Conservation (phyloP, 768 basidiomycete genomes). For the Mrakia hoshinonis region DNA sequence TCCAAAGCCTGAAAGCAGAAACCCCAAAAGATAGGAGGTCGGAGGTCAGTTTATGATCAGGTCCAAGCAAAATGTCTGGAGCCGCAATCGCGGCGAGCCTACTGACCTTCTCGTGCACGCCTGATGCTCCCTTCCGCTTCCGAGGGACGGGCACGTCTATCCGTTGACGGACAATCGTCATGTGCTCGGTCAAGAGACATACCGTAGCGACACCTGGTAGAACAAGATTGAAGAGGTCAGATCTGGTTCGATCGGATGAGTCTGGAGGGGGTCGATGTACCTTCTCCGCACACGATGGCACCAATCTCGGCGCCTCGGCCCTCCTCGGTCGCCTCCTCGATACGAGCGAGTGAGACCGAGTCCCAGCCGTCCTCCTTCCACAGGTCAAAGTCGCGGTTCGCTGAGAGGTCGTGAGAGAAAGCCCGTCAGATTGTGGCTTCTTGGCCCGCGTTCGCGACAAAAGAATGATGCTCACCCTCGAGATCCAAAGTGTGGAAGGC, state of each 20-base stretch:
- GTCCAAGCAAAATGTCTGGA: no score
- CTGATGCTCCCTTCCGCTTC: conserved; percentile 71
- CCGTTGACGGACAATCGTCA: conserved; percentile 86
- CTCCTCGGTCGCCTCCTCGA: conserved; percentile 82
- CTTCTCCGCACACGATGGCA: conserved; percentile 92
- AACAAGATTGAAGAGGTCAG: not conserved
- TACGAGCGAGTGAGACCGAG: conserved; percentile 67
- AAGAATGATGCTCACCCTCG: conserved; percentile 46
- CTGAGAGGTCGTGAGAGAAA: conserved; percentile 30
- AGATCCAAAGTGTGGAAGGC: conserved; percentile 92
- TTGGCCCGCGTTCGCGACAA: not conserved
- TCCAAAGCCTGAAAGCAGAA: conserved; percentile 51
- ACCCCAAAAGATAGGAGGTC: not conserved
- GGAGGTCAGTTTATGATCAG: no score
- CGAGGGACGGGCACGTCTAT: conserved; percentile 82
- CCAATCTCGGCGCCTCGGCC: conserved; percentile 93
- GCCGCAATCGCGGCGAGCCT: not conserved
- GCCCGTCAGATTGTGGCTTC: not conserved
- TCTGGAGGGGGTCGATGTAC: conserved; percentile 36
- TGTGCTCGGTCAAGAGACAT: conserved; percentile 90
- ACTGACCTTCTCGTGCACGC: conserved; percentile 73
- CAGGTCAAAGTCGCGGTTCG: conserved; percentile 80
- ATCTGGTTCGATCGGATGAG: not conserved
- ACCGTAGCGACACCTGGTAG: conserved; percentile 69
- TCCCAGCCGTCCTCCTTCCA: conserved; percentile 86